phyloP scores from a whole-genome alignment of 2,329 filamentous ascomycete genomes.

The Pseudogymnoascus sp. region DNA sequence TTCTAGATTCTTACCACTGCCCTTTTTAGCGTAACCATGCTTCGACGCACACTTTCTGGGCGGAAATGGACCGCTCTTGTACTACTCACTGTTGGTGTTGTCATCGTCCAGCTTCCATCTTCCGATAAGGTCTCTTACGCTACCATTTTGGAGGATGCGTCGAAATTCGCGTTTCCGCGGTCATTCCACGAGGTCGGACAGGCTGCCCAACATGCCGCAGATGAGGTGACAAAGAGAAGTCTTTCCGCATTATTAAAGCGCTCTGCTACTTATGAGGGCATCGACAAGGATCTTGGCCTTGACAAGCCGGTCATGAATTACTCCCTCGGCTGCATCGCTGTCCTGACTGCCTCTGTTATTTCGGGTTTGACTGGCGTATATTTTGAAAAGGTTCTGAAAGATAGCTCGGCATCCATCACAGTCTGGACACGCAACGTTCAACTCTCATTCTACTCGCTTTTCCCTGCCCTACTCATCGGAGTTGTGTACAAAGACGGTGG shows the following conservation, averaged over 20 bases:
- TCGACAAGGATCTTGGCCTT: slow-evolving; percentile 55
- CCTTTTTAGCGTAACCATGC: slow-evolving; percentile 72
- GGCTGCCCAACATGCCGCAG: slow-evolving; percentile 42
- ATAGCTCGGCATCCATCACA: slow-evolving; percentile 66
- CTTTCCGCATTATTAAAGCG: slow-evolving; percentile 49
- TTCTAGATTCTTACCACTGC: slow-evolving; percentile 74
- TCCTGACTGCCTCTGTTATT: slow-evolving; percentile 67
- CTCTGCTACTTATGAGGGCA: slow-evolving; percentile 86
- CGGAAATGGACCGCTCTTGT: slow-evolving; percentile 77
- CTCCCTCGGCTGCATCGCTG: slow-evolving; percentile 69
- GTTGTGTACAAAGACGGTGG: slow-evolving; percentile 81
- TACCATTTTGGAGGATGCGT: slow-evolving; percentile 51
- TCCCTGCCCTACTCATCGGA: slow-evolving; percentile 79
- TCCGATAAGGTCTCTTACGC: slow-evolving; percentile 49
- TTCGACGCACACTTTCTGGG: slow-evolving; percentile 61
- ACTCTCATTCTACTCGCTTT: slow-evolving; percentile 86
- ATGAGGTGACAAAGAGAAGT: slow-evolving; percentile 44
- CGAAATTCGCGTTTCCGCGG: slow-evolving; percentile 60
- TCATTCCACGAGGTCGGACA: slow-evolving; percentile 71
- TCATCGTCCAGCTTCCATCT: slow-evolving; percentile 73
- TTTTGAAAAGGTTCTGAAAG: slow-evolving; percentile 86
- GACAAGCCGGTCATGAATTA: slow-evolving; percentile 58
- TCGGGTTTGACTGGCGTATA: slow-evolving; percentile 82
- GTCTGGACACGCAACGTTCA: slow-evolving; percentile 95
- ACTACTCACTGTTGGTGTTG: slow-evolving; percentile 73